Evolutionary conservation across 495 filamentous ascomycete genomes (phyloP).

Genomic region (Lindgomyces ingoldianus): DNA sequence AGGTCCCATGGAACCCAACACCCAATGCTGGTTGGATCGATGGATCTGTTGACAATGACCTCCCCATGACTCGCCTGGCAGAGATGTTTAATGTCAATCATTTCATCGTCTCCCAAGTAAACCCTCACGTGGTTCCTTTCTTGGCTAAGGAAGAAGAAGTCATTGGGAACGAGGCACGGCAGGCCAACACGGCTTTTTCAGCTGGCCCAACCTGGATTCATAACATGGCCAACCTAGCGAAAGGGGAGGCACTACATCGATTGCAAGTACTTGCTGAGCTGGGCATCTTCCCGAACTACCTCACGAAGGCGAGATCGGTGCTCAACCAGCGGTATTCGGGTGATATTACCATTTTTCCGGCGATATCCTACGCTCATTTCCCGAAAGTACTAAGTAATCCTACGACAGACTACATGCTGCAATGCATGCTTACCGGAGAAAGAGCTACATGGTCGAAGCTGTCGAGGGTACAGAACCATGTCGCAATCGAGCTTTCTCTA

Average conservation of each 20-base stretch:
- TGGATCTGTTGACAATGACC: conserved; percentile 89
- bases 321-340: conserved; percentile 89
- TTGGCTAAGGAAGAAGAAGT: conserved; percentile 69
- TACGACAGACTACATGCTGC: conserved; percentile 83
- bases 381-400: conserved; percentile 80
- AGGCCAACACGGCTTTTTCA: conserved; percentile 42
- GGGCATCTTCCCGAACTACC: conserved; percentile 75
- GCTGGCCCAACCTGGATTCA: conserved; percentile 60
- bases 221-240: conserved; percentile 71
- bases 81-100: conserved; percentile 99
- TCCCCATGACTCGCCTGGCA: conserved; percentile 85
- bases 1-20: conserved; percentile 79
- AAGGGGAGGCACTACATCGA: conserved; percentile 76
- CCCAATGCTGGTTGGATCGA: conserved; percentile 80
- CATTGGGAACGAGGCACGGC: conserved; percentile 43
- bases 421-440: conserved; percentile 74
- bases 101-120: conserved; percentile 95
- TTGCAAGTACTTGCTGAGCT: conserved; percentile 80
- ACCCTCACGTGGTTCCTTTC: conserved; percentile 91
- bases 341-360: conserved; percentile 92
- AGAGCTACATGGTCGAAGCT: conserved; percentile 89
- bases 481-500: conserved; percentile 82
- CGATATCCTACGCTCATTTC: conserved; percentile 72
- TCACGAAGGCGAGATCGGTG: conserved; percentile 78
- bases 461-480: conserved; percentile 75